Evolutionary conservation across 495 filamentous ascomycete genomes (phyloP), one percentile per base, ranked within the genome.

Genomic region (Penicillium salamii): DNA sequence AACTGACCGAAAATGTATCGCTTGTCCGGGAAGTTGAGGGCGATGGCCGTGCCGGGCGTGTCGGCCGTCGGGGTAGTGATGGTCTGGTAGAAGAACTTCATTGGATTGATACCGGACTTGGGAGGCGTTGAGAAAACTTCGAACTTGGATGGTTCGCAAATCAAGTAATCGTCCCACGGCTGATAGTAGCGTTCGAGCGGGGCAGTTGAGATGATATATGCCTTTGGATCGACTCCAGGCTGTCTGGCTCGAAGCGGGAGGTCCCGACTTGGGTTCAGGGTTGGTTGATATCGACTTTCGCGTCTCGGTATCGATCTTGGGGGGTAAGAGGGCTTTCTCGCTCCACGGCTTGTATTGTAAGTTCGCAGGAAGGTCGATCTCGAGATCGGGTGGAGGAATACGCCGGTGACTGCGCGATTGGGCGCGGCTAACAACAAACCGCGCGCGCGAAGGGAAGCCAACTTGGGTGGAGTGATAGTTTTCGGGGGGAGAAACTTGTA

Each of bases 1-100:
- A 91, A 57, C 61, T 88, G 85, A 7, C 93, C 93, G 57, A 98
- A 84, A n/a, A 97, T 43, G 63, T 97, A 98, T 36, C 90, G 82
- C 61, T 84, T 83, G 42, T 81, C 75, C 44, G 90, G 86, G 60
- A 90, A 91, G 59, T 89, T 80, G 8, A 97, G 76, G 23, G 87
- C 39, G 20, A 97, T 57, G 14, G 80, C 78, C 19, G 88, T 88
- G 33, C 91, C 95, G 13, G 85, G 85, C 1, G 93, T 95, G 62
- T 98, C 93, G 46, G 85, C 85, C 58, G 93, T 91, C n/a, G 95
- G 91, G 20, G 87, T 86, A 41, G 81, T 86, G 51, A 92, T 58
- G 52, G 97, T 65, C 64, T 92, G 81, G 35, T 88, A 78, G 57
- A 67, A 77, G 63, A 72, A 84, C 63, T 81, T 78, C 91, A 95